Conservation (phyloP, 371 early-diverging fungal genomes). For the Polyrhizophydium stewartii region DNA sequence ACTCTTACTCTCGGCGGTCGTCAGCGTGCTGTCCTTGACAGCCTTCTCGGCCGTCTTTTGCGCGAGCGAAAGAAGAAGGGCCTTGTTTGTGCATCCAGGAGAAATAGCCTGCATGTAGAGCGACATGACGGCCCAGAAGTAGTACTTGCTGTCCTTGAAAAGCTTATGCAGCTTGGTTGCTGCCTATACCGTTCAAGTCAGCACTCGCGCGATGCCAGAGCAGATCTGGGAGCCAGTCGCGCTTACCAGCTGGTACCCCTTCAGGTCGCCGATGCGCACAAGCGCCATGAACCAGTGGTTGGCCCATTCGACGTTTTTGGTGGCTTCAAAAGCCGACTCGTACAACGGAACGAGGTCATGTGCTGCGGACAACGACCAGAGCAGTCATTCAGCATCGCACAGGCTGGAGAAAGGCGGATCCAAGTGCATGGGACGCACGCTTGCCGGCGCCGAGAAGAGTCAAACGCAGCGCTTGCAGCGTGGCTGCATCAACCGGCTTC, state of each 20-base stretch:
- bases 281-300: constrained; percentile 84
- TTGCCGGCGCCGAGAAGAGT: too few species aligned
- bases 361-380: too few species aligned
- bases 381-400: too few species aligned
- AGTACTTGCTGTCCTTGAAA: constrained; percentile 71
- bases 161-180: constrained; percentile 77
- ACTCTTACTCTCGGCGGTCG: constrained; percentile 51
- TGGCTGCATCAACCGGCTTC: constrained; percentile 66
- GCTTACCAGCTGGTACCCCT: constrained; percentile 67
- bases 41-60: constrained; percentile 85
- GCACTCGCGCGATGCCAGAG: too few species aligned
- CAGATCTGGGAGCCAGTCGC: too few species aligned
- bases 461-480: constrained; percentile 74
- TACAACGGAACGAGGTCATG: constrained; percentile 68
- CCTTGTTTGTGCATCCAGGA: constrained; percentile 2
- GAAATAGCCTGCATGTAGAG: constrained; percentile 30
- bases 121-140: constrained; percentile 86
- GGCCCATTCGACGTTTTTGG: constrained; percentile 67
- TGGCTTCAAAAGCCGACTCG: constrained; percentile 57
- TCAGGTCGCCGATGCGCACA: constrained; percentile 65
- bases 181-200: constrained; percentile 48
- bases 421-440: too few species aligned
- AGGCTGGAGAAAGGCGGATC: too few species aligned
- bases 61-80: constrained; percentile 64
- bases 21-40: constrained; percentile 59